Conservation (phyloP, 2,329 filamentous ascomycete species). For the Aaosphaeria pasadenensis region DNA sequence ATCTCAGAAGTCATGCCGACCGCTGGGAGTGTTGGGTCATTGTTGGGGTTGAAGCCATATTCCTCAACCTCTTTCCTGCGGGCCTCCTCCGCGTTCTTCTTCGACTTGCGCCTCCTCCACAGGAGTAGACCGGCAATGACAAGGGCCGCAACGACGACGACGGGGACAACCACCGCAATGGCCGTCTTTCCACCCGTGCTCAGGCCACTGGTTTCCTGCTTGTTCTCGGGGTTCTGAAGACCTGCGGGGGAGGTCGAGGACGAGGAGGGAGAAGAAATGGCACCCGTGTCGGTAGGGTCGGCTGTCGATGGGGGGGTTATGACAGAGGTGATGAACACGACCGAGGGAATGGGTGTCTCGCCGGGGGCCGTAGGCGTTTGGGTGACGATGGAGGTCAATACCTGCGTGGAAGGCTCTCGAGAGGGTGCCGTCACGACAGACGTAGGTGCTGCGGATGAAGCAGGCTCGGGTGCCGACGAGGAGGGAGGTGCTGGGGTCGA, state of each 20-base stretch:
- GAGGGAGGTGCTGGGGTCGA: slow-evolving; percentile 5
- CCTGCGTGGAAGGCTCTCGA: slow-evolving; percentile 8
- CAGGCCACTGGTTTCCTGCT: slow-evolving; percentile 44
- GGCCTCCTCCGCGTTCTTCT: slow-evolving; percentile 80
- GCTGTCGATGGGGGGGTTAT: not conserved
- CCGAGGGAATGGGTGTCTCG: slow-evolving; percentile 11
- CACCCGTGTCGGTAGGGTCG: slow-evolving; percentile 3
- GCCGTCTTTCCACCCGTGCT: slow-evolving; percentile 71
- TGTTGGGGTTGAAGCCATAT: slow-evolving; percentile 97
- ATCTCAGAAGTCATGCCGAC: slow-evolving; percentile 63
- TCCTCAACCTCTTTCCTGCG: slow-evolving; percentile 95
- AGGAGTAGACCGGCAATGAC: slow-evolving; percentile 74
- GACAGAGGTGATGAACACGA: slow-evolving; percentile 7
- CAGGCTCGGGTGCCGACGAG: slow-evolving; percentile 7
- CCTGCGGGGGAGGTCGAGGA: slow-evolving; percentile 5
- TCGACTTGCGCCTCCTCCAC: slow-evolving; percentile 85
- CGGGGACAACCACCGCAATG: slow-evolving; percentile 89
- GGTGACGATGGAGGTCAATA: slow-evolving; percentile 17
- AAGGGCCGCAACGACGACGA: slow-evolving; percentile 80
- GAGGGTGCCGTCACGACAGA: slow-evolving; percentile 1
- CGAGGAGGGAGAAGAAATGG: slow-evolving; percentile 1
- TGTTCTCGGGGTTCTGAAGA: slow-evolving; percentile 8
- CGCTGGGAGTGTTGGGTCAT: slow-evolving; percentile 74
- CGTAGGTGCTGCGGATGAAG: slow-evolving; percentile 2
- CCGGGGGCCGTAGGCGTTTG: slow-evolving; percentile 13